Percentiles rank a stretch among this genome's conserved stretches.
These are phyloP conservation scores for Mariannaea sp. DNA, from an alignment of 2,329 filamentous ascomycete genomes.

Conservation along the genomic window DNA sequence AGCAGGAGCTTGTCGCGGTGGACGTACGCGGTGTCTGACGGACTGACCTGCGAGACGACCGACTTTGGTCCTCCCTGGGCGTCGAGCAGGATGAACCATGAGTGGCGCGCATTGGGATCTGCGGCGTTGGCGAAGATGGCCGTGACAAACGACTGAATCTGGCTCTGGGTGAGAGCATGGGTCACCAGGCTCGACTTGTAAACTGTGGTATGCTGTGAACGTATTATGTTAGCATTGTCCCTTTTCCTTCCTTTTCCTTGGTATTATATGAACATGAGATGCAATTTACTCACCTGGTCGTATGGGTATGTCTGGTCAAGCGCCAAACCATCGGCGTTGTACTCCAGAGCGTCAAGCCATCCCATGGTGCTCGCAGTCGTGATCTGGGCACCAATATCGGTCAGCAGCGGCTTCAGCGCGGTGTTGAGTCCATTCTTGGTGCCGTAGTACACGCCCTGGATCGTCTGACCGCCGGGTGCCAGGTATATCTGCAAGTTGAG, in stretches of 20 bases:
- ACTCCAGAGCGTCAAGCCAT: slow-evolving; percentile 36
- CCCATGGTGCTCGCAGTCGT: slow-evolving; percentile 22
- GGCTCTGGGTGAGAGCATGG: slow-evolving; percentile 27
- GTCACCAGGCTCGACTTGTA: slow-evolving; percentile 41
- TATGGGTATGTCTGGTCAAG: slow-evolving; percentile 38
- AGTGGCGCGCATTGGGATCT: slow-evolving; percentile 15
- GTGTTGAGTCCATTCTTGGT: slow-evolving; percentile 19
- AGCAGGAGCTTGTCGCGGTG: slow-evolving; percentile 54
- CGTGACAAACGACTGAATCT: slow-evolving; percentile 30
- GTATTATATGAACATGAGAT: too few species aligned
- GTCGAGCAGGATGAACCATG: slow-evolving; percentile 37
- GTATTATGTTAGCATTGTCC: too few species aligned
- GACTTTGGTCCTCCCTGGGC: slow-evolving; percentile 44
- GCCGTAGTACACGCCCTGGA: slow-evolving; percentile 41
- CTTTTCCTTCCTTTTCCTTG: too few species aligned
- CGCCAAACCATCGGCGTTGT: slow-evolving; percentile 24
- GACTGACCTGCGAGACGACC: slow-evolving; percentile 39
- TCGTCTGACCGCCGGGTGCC: slow-evolving; percentile 21
- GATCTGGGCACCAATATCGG: slow-evolving; percentile 19
- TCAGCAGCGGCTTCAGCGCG: slow-evolving; percentile 28
- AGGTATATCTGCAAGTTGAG: slow-evolving; percentile 40
- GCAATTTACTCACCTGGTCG: slow-evolving; percentile 22
- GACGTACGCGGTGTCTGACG: slow-evolving; percentile 42
- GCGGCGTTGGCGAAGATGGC: slow-evolving; percentile 29
- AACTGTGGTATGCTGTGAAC: slow-evolving; percentile 36